Percentiles rank a stretch among this genome's conserved stretches.
Evolutionary conservation across 1,139 yeast species (phyloP).

Genomic region (Candida glucosophila): DNA sequence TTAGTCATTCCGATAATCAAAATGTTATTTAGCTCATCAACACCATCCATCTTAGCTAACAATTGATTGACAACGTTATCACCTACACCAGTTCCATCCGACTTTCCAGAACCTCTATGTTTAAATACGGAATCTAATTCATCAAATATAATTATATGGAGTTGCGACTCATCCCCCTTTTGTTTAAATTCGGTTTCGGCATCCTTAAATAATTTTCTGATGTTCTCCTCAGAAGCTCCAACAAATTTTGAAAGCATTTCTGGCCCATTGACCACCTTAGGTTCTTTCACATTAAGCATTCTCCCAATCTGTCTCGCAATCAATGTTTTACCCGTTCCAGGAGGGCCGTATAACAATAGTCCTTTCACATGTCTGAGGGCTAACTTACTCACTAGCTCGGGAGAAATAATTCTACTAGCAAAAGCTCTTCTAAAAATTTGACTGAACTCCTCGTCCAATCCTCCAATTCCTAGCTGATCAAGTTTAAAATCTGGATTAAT

Average conservation of each 20-base stretch:
- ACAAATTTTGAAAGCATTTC: slow-evolving; percentile 94
- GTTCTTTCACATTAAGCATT: slow-evolving; percentile 94
- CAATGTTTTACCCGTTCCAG: slow-evolving; percentile 98
- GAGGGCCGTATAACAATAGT: slow-evolving; percentile 85
- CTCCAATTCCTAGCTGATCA: slow-evolving; percentile 98
- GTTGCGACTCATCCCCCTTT: slow-evolving; percentile 86
- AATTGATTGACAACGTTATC: slow-evolving; percentile 97
- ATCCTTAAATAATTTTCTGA: slow-evolving; percentile 90
- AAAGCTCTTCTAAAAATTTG: slow-evolving; percentile 95
- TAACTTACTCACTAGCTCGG: slow-evolving; percentile 81
- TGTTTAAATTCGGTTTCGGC: slow-evolving; percentile 93
- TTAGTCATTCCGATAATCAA: slow-evolving; percentile 98
- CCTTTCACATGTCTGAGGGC: slow-evolving; percentile 96
- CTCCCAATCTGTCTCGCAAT: slow-evolving; percentile 96
- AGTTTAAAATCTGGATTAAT: slow-evolving; percentile 92
- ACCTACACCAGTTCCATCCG: slow-evolving; percentile 98
- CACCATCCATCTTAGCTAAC: slow-evolving; percentile 98
- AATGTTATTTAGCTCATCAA: slow-evolving; percentile 89
- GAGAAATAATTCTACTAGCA: slow-evolving; percentile 91
- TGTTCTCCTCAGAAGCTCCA: slow-evolving; percentile 95
- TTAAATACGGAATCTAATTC: slow-evolving; percentile 97
- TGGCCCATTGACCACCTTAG: slow-evolving; percentile 98
- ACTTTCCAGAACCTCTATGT: slow-evolving; percentile 87
- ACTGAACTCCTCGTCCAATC: slow-evolving; percentile 86
- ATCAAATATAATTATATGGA: slow-evolving; percentile 94